phyloP scores from a whole-genome alignment of 1,139 yeast species.

The Scheffersomyces cryptocercus region DNA sequence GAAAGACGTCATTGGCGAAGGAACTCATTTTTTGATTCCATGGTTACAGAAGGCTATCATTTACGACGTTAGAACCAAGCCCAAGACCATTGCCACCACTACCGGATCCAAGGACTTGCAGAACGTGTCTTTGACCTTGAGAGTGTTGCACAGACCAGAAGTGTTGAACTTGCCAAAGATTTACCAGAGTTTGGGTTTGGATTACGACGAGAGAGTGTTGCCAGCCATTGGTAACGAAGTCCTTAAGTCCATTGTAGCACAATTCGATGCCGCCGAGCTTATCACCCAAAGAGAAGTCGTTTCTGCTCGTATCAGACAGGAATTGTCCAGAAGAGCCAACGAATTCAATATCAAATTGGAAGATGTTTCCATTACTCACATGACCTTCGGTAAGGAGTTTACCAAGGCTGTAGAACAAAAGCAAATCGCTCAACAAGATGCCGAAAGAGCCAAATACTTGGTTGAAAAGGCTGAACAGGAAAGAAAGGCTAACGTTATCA shows the following conservation, averaged over 20 bases:
- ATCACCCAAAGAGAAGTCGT: constrained; percentile 97
- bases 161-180: constrained; percentile 78
- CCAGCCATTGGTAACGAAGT: constrained; percentile 98
- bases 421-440: constrained; percentile 99
- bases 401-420: constrained; percentile 98
- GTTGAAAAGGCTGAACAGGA: constrained; percentile 99
- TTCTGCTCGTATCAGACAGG: constrained; percentile 85
- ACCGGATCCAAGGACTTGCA: constrained; percentile 98
- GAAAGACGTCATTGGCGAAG: constrained; percentile 87
- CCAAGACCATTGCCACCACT: constrained; percentile 89
- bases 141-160: constrained; percentile 95
- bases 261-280: constrained; percentile 96
- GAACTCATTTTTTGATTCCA: constrained; percentile 92
- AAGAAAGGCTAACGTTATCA: constrained; percentile 87
- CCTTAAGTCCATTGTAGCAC: constrained; percentile 92
- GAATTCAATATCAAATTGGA: constrained; percentile 92
- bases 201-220: constrained; percentile 94
- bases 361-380: constrained; percentile 96
- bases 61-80: constrained; percentile 88
- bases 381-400: constrained; percentile 96
- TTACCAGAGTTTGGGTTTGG: constrained; percentile 89
- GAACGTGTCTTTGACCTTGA: constrained; percentile 87
- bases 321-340: constrained; percentile 76
- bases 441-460: constrained; percentile 91
- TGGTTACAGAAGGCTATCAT: constrained; percentile 93